Evolutionary conservation across 2,329 filamentous ascomycete genomes (phyloP), one percentile per base, ranked within the genome.

Genomic region (Hansfordia pulvinata): DNA sequence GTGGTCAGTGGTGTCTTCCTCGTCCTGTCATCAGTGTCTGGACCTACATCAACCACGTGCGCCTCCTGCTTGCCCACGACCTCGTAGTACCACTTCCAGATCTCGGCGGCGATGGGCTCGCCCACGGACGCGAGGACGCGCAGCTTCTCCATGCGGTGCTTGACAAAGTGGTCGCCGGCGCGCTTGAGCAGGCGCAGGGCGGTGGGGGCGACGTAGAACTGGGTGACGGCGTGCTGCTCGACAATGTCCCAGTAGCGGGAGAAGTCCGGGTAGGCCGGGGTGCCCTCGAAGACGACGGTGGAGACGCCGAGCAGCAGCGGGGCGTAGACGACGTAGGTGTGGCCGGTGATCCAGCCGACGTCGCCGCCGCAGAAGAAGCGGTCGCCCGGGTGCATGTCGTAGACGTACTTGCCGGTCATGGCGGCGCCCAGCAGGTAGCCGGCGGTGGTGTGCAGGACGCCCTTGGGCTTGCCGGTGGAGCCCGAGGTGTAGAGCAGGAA

Each of bases 31-130:
- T 23, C 25, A 19, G 11, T n/a, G 20, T 12, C 7, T 21, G 25
- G 28, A 71, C 84, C 69, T 63, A 93, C 85, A 53, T 98, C 90
- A 29, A 94, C 77, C 52, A 98, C 67, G 48, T 98, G 90, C 25
- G 83, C 79, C 54, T 93, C 77, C 55, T 88, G 78, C 66, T 85
- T 92, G 47, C 90, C 90, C 28, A 98, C 85, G 40, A 80, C 69
- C 55, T 96, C 85, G 52, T 85, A 88, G 60, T 96, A 98, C 90
- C 90, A 98, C 61, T 96, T 96, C 90, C 90, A 98, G 32, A 98
- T 81, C 55, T 98, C 90, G 13, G 88, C 83, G 11, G 90, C 88
- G 44, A 98, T 98, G 20, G 90, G 90, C 62, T 98, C 90, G 40
- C 90, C 90, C 31, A 98, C 90, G 11, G 88, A 93, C 32, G 88